Evolutionary conservation across 2,329 filamentous ascomycete genomes (phyloP).

Genomic region (Blumeria hordei): DNA sequence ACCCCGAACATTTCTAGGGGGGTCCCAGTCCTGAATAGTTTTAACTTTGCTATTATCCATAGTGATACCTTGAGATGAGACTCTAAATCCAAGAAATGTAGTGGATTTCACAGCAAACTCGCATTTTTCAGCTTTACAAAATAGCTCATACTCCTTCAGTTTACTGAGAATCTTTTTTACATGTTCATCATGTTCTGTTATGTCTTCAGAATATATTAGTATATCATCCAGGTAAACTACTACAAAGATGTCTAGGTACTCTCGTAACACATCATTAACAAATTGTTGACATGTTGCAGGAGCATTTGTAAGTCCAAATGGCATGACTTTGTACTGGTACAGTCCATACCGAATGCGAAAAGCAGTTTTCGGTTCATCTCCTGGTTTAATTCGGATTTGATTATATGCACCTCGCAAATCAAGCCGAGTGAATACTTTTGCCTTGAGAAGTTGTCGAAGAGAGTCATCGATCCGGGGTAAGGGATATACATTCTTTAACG

Average conservation of each 20-base stretch:
- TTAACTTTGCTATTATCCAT: not conserved
- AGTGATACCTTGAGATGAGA: not conserved
- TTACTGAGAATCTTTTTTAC: not conserved
- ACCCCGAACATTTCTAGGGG: not conserved
- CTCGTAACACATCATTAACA: not conserved
- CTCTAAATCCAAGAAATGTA: not conserved
- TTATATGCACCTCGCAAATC: not conserved
- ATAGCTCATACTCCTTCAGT: not conserved
- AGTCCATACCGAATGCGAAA: not conserved
- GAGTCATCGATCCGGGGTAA: not conserved
- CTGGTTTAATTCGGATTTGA: not conserved
- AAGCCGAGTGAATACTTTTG: not conserved
- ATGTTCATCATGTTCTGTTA: not conserved
- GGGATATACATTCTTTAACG: not conserved
- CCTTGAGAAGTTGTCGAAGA: not conserved
- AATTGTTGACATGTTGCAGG: not conserved
- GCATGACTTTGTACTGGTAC: not conserved
- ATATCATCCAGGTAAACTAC: not conserved
- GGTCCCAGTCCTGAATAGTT: not conserved
- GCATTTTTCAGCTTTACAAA: not conserved
- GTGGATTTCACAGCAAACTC: not conserved
- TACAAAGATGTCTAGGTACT: slow-evolving; percentile 1
- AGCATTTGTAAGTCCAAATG: not conserved
- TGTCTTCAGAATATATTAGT: not conserved
- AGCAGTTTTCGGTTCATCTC: too few species aligned